These are phyloP conservation scores for Boletus subluridellus DNA, from an alignment of 1,284 basidiomycete genomes.

Conservation along the genomic window DNA sequence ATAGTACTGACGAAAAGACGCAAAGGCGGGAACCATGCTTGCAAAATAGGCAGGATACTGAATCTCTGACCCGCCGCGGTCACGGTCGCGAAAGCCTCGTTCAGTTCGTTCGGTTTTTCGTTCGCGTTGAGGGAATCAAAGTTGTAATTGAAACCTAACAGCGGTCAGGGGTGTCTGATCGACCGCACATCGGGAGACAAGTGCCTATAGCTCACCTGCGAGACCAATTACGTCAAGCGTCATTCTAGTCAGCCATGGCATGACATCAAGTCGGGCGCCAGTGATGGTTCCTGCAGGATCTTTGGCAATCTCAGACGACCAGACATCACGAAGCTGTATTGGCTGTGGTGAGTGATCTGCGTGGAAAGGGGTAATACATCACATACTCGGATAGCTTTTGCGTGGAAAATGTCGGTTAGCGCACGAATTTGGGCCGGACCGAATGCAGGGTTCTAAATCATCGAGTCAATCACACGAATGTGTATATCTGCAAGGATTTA, in stretches of 20 bases:
- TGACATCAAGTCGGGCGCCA: no score
- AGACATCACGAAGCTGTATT: no score
- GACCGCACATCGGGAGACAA: not conserved
- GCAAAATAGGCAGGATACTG: not conserved
- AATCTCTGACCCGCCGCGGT: not conserved
- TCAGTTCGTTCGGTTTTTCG: no score
- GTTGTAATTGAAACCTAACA: not conserved
- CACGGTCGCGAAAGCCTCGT: no score
- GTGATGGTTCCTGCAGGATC: no score
- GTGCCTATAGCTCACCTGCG: not conserved
- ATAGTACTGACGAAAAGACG: not conserved
- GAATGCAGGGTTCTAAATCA: slow-evolving; percentile 55
- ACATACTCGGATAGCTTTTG: slow-evolving; percentile 49
- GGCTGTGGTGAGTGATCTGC: no score
- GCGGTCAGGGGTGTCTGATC: not conserved
- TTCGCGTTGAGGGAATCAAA: not conserved
- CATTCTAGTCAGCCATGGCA: no score
- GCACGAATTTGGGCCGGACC: slow-evolving; percentile 36
- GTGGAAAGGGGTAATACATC: no score
- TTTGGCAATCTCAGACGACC: no score
- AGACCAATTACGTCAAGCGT: not conserved
- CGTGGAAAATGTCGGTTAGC: no score
- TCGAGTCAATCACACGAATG: not conserved
- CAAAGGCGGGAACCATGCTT: not conserved
- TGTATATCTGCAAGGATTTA: not conserved